A percentile compares a stretch with the other conserved stretches of the same genome.
phyloP scores from a whole-genome alignment of 2,329 filamentous ascomycete genomes.

The Sporothrix luriei region DNA sequence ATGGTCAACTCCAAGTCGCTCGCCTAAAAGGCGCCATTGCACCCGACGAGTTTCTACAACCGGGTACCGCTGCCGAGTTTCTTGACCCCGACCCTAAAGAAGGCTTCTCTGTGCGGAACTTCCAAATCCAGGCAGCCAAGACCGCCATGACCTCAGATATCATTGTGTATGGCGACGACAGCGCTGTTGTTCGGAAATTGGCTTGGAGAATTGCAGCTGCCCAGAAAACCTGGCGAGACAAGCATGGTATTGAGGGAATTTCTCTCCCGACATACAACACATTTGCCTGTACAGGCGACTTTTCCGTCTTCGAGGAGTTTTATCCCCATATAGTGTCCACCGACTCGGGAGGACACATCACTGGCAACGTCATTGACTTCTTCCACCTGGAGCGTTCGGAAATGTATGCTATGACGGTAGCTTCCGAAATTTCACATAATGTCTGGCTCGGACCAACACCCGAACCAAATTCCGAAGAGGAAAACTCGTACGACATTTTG shows the following conservation, averaged over 20 bases:
- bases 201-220: constrained; percentile 71
- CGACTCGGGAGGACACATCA: constrained; percentile 70
- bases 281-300: constrained; percentile 69
- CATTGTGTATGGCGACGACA: constrained; percentile 82
- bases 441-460: constrained; percentile 90
- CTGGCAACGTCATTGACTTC: constrained; percentile 82
- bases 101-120: constrained; percentile 94
- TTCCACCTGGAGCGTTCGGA: constrained; percentile 84
- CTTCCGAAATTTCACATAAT: constrained; percentile 85
- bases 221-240: constrained; percentile 72
- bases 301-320: constrained; percentile 70
- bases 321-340: constrained; percentile 73
- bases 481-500: constrained; percentile 74
- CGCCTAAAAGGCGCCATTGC: constrained; percentile 86
- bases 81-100: constrained; percentile 82
- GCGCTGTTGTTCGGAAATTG: constrained; percentile 62
- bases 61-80: constrained; percentile 61
- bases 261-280: constrained; percentile 74
- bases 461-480: constrained; percentile 62
- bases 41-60: constrained; percentile 74
- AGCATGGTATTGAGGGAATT: constrained; percentile 59
- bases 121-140: constrained; percentile 93
- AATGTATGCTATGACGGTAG: constrained; percentile 90
- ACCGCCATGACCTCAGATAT: constrained; percentile 87
- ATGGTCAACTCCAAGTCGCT: constrained; percentile 71